Percentiles rank a stretch among this genome's conserved stretches.
Evolutionary conservation across 768 basidiomycete genomes (phyloP).

Genomic region (Tubosaeta brunneosetosa): DNA sequence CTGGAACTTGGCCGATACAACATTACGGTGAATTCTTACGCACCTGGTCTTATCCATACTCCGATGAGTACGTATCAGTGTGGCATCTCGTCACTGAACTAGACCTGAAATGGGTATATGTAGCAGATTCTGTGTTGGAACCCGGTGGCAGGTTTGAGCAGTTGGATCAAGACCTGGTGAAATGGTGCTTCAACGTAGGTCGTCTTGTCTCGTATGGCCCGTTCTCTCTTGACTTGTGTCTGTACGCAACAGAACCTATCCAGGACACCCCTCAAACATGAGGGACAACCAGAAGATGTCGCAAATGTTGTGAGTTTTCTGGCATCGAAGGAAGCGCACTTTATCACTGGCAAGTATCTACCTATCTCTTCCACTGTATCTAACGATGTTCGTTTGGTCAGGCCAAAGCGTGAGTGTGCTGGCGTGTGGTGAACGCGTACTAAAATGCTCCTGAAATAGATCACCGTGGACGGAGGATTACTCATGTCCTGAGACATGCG

Average conservation of each 20-base stretch:
- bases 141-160: background rate
- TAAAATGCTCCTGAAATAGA: background rate
- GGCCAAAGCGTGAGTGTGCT: background rate
- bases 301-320: conserved; percentile 36
- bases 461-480: background rate
- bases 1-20: conserved; percentile 31
- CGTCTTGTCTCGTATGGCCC: background rate
- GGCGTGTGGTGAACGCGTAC: background rate
- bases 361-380: background rate
- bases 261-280: conserved; percentile 6
- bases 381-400: background rate
- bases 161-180: background rate
- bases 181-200: conserved; percentile 3
- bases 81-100: background rate
- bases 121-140: background rate
- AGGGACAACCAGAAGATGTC: conserved; percentile 31
- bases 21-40: conserved; percentile 41
- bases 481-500: background rate
- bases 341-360: background rate
- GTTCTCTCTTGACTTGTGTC: background rate
- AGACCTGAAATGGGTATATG: background rate
- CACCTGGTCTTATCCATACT: conserved; percentile 33
- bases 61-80: conserved; percentile 24
- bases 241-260: background rate
- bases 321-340: conserved; percentile 33